Conservation (phyloP, 2,329 filamentous ascomycete genomes). For the Fusarium avenaceum region DNA sequence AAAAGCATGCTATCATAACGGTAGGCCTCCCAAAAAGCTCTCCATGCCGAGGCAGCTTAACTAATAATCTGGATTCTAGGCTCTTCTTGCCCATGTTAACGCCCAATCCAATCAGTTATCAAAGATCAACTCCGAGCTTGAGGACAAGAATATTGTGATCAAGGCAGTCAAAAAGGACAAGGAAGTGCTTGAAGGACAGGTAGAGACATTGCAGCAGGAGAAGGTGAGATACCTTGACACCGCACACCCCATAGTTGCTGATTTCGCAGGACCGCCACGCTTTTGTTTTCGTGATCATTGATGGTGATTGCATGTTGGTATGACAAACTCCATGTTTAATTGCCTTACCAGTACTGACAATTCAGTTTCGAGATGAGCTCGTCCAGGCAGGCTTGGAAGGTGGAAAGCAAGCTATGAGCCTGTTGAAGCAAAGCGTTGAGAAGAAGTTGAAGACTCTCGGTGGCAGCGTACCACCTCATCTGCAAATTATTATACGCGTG, state of each 20-base stretch:
- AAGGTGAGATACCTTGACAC: neutral
- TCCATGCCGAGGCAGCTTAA: neutral
- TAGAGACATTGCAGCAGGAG: neutral
- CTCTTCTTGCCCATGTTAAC: neutral
- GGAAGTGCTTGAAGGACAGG: neutral
- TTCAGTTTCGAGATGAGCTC: slow-evolving; percentile 53
- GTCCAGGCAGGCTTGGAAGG: slow-evolving; percentile 49
- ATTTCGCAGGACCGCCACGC: slow-evolving; percentile 30
- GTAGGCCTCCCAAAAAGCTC: neutral
- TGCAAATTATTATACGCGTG: slow-evolving; percentile 52
- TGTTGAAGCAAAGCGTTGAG: slow-evolving; percentile 35
- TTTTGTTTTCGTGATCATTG: slow-evolving; percentile 55
- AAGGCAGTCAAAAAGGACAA: neutral
- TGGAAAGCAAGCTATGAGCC: slow-evolving; percentile 49
- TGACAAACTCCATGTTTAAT: slow-evolving; percentile 6
- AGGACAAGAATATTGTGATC: neutral
- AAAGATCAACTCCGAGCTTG: neutral
- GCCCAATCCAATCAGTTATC: neutral
- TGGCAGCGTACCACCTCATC: slow-evolving; percentile 38
- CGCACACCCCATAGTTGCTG: neutral
- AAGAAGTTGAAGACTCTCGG: slow-evolving; percentile 42
- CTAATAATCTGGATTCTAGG: neutral
- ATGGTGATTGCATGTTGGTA: slow-evolving; percentile 58
- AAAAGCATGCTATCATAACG: slow-evolving; percentile 6
- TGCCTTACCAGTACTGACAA: neutral